These are phyloP conservation scores for Gnetum montanum DNA, from an alignment of 75 land plant genomes.

Conservation along the genomic window DNA sequence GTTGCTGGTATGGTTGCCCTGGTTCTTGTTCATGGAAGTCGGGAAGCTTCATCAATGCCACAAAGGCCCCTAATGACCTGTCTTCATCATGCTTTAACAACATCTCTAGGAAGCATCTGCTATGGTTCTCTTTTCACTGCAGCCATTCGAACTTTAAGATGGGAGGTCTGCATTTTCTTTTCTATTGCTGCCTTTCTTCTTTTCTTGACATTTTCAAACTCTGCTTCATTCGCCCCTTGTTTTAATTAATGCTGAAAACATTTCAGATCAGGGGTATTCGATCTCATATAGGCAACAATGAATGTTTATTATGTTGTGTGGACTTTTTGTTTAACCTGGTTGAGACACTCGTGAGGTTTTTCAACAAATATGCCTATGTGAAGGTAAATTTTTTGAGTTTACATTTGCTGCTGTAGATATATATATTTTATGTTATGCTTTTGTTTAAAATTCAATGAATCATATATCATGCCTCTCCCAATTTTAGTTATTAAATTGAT, in stretches of 20 bases:
- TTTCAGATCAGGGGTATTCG: conserved; percentile 79
- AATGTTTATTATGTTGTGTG: conserved; percentile 82
- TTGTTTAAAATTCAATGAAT: no score
- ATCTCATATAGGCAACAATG: conserved; percentile 79
- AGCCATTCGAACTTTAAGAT: conserved; percentile 72
- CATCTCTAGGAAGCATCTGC: conserved; percentile 90
- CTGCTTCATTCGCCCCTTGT: background rate
- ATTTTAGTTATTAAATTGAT: no score
- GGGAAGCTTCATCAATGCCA: conserved; percentile 55
- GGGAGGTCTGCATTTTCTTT: conserved; percentile 65
- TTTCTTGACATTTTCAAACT: no score
- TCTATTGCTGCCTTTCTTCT: no score
- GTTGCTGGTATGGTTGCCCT: conserved; percentile 78
- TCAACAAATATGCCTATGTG: conserved; percentile 93
- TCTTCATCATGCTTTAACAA: conserved; percentile 56
- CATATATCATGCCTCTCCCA: no score
- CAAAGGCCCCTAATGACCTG: conserved; percentile 50
- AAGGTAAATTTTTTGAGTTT: conserved; percentile 40
- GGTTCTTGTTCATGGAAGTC: conserved; percentile 63
- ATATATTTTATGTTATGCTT: no score
- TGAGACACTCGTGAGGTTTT: conserved; percentile 81
- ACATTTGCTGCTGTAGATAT: no score
- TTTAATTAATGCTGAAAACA: background rate
- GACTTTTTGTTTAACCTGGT: conserved; percentile 79
- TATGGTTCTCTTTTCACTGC: conserved; percentile 94